These are phyloP conservation scores for Lactarius evosmus DNA, from an alignment of 768 basidiomycete species.

Conservation along the genomic window DNA sequence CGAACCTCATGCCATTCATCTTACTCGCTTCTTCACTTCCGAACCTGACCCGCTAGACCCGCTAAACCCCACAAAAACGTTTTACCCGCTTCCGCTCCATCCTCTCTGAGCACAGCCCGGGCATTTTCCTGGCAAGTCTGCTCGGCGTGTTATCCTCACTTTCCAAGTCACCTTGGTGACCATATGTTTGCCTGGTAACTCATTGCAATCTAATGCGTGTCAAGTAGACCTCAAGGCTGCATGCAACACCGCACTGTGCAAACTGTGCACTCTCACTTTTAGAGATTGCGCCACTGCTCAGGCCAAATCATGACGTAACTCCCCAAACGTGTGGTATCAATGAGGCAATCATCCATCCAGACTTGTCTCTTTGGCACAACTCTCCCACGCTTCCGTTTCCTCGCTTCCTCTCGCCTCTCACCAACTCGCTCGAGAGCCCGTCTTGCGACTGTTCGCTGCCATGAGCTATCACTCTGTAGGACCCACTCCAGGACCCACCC, in stretches of 20 bases:
- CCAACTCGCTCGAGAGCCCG: background rate
- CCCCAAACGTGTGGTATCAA: background rate
- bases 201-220: background rate
- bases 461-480: background rate
- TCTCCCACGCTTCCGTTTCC: background rate
- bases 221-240: background rate
- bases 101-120: slow-evolving; percentile 21
- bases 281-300: background rate
- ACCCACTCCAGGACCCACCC: background rate
- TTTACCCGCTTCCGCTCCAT: slow-evolving; percentile 12
- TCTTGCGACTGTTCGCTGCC: background rate
- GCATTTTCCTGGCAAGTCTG: background rate
- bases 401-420: too few species aligned
- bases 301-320: slow-evolving; percentile 13
- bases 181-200: slow-evolving; percentile 1
- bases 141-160: slow-evolving; percentile 16
- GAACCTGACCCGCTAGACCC: background rate
- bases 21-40: background rate
- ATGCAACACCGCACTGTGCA: background rate
- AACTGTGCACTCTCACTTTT: background rate
- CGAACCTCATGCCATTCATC: slow-evolving; percentile 9
- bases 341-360: slow-evolving; percentile 15
- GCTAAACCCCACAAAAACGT: slow-evolving; percentile 6
- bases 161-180: slow-evolving; percentile 21
- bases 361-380: background rate